Evolutionary conservation across 2,329 filamentous ascomycete genomes (phyloP).

Genomic region (Macrophomina tecta): DNA sequence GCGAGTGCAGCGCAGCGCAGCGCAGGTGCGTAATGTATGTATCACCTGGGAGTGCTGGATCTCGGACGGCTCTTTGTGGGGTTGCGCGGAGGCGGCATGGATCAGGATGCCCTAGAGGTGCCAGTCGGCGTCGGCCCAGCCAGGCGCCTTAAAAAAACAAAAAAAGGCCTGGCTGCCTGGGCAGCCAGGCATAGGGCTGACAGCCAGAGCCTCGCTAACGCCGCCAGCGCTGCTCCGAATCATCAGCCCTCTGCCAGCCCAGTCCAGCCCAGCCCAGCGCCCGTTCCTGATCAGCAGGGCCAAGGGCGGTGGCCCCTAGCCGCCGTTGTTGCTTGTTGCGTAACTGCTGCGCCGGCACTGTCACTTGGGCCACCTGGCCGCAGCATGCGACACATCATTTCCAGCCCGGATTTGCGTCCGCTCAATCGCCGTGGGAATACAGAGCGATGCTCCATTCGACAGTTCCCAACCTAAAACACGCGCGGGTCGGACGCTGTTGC

Average conservation of each 20-base stretch:
- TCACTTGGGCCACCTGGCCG: constrained; percentile 14
- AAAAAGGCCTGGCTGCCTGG: too few relatives aligned
- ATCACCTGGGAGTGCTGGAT: constrained; percentile 9
- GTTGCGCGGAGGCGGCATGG: constrained; percentile 19
- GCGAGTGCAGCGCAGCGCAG: not conserved
- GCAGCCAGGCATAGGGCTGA: constrained; percentile 2
- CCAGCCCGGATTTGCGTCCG: constrained; percentile 22
- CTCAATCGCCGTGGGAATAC: constrained; percentile 16
- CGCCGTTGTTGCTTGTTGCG: constrained; percentile 21
- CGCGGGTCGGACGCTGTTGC: constrained; percentile 3
- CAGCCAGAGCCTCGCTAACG: not conserved
- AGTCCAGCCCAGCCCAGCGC: too few relatives aligned
- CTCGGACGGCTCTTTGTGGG: constrained; percentile 9
- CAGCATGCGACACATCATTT: constrained; percentile 27
- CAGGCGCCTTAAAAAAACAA: too few relatives aligned
- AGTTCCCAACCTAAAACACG: constrained; percentile 24
- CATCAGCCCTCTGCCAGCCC: not conserved
- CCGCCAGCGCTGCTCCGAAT: not conserved
- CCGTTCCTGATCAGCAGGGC: not conserved
- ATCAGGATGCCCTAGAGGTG: not conserved
- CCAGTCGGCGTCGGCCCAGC: too few relatives aligned
- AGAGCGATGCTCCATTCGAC: not conserved
- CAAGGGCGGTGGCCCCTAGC: not conserved
- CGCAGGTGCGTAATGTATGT: not conserved
- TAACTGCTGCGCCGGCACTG: constrained; percentile 15